Base-by-base conservation (phyloP, 2,329 filamentous ascomycete species). In the Aspergillus sp. region DNA sequence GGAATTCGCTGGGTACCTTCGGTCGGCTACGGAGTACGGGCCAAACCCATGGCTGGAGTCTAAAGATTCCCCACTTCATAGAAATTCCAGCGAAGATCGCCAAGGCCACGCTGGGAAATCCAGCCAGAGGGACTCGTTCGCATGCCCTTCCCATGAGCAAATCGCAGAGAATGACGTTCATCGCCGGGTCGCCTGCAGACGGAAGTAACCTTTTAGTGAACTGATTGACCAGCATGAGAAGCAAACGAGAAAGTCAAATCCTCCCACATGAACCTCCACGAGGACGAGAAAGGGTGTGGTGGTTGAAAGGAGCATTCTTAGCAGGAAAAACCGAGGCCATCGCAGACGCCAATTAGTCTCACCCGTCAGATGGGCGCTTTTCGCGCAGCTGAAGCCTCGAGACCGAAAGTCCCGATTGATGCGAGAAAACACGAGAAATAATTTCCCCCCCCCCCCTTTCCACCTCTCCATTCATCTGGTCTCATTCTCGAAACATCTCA, bases 311-410 rank as follows among this genome's bases (percentile, higher is more conserved):
- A 30, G 44, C 22, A 44, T 24, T 44, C 13, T 34, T 34, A 4
- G 44, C 44, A 5, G 24, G 13, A 15, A 26, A 53, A 38, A 44
- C 26, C 9, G 13, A 43, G 30, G 6, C 8, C 20, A 12, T n/a
- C n/a, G n/a, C n/a, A n/a, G n/a, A 38, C 43, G 45, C 48, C 24
- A 39, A 43, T 36, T 53, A 56, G 34, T 39, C 38, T 22, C 22
- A 18, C 44, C 54, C 26, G 49, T 43, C 42, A n/a, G 15, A 32
- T 57, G 54, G 57, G 51, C 50, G 57, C 57, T 52, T 17, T 38
- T 52, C 15, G 52, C 43, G 58, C 52, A 60, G 58, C 55, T 55
- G 55, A 47, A 22, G n/a, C 15, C 26, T n/a, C 30, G 39, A 30
- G 32, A 52, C 17, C 20, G 18, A 42, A 47, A 4, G 17, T 26